Conservation (phyloP, 1,284 basidiomycete genomes). For the Cutaneotrichosporon sp. region DNA sequence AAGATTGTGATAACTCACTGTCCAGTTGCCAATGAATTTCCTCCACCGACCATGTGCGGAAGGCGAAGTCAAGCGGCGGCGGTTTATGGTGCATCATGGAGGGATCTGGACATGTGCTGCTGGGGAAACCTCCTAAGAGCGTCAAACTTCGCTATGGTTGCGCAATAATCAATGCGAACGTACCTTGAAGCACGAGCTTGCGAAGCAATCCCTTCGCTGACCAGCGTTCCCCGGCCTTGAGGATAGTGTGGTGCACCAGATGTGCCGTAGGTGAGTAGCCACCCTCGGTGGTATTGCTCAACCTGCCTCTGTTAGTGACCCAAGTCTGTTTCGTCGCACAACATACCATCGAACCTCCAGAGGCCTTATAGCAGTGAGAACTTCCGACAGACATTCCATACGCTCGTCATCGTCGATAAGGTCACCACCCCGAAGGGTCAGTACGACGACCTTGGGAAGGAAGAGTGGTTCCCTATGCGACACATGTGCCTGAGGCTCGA, state of each 20-base stretch:
- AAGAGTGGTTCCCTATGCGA: background rate
- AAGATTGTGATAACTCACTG: background rate
- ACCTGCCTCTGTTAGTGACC: background rate
- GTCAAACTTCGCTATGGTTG: background rate
- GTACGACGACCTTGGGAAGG: background rate
- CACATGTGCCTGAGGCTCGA: background rate
- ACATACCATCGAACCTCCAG: slow-evolving; percentile 2
- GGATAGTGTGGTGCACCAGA: background rate
- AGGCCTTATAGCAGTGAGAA: background rate
- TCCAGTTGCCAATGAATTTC: slow-evolving; percentile 2
- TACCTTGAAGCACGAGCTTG: slow-evolving; percentile 2
- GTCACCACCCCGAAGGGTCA: slow-evolving; percentile 2
- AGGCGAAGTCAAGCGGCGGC: background rate
- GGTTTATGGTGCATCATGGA: background rate
- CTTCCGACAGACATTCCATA: background rate
- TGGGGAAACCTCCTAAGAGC: background rate
- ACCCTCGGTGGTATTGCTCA: background rate
- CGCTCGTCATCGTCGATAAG: slow-evolving; percentile 2
- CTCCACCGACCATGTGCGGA: background rate
- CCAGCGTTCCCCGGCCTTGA: slow-evolving; percentile 1
- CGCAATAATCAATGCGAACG: background rate
- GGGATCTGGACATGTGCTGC: background rate
- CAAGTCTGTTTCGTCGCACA: background rate
- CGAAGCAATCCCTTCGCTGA: background rate
- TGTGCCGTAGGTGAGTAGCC: background rate